Evolutionary conservation across 1,284 basidiomycete genomes (phyloP).

Genomic region (Cryptococcus deneoformans): DNA sequence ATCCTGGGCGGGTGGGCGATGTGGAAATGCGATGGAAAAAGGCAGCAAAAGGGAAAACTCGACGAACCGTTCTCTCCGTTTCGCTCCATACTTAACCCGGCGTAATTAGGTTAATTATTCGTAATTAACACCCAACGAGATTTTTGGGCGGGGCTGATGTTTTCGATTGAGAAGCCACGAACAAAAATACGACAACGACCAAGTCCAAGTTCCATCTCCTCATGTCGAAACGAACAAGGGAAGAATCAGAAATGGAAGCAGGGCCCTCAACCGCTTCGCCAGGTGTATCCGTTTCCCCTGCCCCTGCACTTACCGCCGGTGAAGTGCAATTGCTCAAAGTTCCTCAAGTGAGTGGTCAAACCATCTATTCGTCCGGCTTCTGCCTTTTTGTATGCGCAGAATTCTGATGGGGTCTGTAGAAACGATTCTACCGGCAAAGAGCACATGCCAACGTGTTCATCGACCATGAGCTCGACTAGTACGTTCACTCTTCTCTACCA

Average conservation of each 20-base stretch:
- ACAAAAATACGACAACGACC: too few species aligned
- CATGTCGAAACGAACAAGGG: slow-evolving; percentile 37
- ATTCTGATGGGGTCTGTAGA: slow-evolving; percentile 54
- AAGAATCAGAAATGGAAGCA: slow-evolving; percentile 18
- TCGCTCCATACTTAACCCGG: background rate
- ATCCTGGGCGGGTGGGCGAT: slow-evolving; percentile 10
- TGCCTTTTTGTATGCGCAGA: background rate
- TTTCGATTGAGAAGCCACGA: too few species aligned
- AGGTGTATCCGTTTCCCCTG: background rate
- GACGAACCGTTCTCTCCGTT: background rate
- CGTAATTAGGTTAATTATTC: too few species aligned
- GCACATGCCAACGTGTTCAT: slow-evolving; percentile 99
- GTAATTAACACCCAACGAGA: too few species aligned
- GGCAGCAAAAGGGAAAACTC: background rate
- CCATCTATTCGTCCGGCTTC: background rate
- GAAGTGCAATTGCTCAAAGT: slow-evolving; percentile 25
- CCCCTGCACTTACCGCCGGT: slow-evolving; percentile 1
- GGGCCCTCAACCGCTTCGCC: slow-evolving; percentile 8
- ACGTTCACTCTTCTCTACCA: slow-evolving; percentile 13
- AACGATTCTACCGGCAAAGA: slow-evolving; percentile 94
- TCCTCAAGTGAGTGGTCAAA: slow-evolving; percentile 28
- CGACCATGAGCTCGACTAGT: slow-evolving; percentile 88
- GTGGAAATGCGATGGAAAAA: background rate
- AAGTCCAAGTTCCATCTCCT: too few species aligned
- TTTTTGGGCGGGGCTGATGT: too few species aligned